Percentiles rank a stretch among this genome's conserved stretches.
Evolutionary conservation across 768 basidiomycete species (phyloP).

Genomic region (Xerocomellus chrysenteron): DNA sequence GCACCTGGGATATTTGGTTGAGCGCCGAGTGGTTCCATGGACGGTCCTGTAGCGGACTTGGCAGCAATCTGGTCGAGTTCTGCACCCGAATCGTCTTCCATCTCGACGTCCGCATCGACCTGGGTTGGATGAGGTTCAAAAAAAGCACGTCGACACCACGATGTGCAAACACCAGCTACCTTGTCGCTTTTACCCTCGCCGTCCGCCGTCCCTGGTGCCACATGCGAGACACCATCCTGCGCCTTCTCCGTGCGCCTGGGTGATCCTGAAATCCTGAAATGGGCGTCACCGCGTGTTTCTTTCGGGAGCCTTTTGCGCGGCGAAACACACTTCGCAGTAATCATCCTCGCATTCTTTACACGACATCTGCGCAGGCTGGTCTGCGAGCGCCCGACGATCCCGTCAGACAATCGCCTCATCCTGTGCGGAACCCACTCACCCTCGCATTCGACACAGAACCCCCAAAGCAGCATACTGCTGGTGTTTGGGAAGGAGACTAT

Average conservation of each 20-base stretch:
- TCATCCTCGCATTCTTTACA: slow-evolving; percentile 72
- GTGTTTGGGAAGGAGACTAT: too few relatives aligned
- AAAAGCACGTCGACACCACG: neutral
- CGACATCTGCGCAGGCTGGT: slow-evolving; percentile 76
- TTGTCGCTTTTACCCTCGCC: slow-evolving; percentile 14
- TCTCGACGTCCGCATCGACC: slow-evolving; percentile 38
- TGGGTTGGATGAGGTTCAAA: slow-evolving; percentile 12
- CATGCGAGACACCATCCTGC: slow-evolving; percentile 14
- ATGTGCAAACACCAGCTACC: slow-evolving; percentile 11
- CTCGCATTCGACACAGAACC: slow-evolving; percentile 84
- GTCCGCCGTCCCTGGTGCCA: neutral
- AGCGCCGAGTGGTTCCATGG: slow-evolving; percentile 42
- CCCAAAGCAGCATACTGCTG: slow-evolving; percentile 21
- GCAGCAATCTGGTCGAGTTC: slow-evolving; percentile 39
- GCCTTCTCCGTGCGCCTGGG: slow-evolving; percentile 6
- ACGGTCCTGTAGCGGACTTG: slow-evolving; percentile 21
- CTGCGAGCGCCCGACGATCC: slow-evolving; percentile 35
- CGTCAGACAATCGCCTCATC: neutral
- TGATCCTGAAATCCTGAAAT: slow-evolving; percentile 27
- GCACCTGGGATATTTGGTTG: slow-evolving; percentile 43
- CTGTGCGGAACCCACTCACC: slow-evolving; percentile 41
- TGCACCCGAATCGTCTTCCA: slow-evolving; percentile 34
- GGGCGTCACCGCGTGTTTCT: slow-evolving; percentile 55
- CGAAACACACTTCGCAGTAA: slow-evolving; percentile 86
- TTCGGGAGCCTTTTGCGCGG: slow-evolving; percentile 81